phyloP scores from a whole-genome alignment of 1,139 yeast genomes.

The Kodamaea ohmeri region DNA sequence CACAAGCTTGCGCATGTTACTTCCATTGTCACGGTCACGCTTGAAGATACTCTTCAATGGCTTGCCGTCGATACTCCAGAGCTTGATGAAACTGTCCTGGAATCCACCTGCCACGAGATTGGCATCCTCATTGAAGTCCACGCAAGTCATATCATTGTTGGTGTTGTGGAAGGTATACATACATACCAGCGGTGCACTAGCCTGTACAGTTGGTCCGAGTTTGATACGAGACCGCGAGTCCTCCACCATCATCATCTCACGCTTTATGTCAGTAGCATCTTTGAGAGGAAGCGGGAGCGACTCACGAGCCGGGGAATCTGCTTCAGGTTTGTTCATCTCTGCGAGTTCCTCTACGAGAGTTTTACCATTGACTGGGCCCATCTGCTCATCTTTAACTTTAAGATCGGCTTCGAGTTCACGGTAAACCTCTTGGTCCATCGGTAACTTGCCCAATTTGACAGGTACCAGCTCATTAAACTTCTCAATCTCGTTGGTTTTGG shows the following conservation, averaged over 20 bases:
- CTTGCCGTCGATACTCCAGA: constrained; percentile 92
- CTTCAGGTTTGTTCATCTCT: constrained; percentile 44
- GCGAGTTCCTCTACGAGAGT: constrained; percentile 49
- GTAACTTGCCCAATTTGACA: constrained; percentile 78
- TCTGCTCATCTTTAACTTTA: constrained; percentile 66
- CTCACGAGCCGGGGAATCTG: constrained; percentile 74
- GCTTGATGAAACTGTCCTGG: constrained; percentile 82
- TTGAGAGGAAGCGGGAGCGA: constrained; percentile 81
- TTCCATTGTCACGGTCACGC: constrained; percentile 53
- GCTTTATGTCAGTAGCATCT: constrained; percentile 73
- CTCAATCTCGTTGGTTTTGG: constrained; percentile 48
- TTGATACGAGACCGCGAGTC: constrained; percentile 77
- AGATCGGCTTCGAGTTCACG: constrained; percentile 84
- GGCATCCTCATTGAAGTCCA: constrained; percentile 85
- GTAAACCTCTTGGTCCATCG: constrained; percentile 79
- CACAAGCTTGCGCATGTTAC: constrained; percentile 59
- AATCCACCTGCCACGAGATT: constrained; percentile 91
- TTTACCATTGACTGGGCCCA: constrained; percentile 37
- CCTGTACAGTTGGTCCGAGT: constrained; percentile 55
- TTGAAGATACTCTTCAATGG: constrained; percentile 68
- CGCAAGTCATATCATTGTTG: constrained; percentile 77
- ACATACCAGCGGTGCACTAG: constrained; percentile 90
- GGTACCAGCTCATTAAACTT: constrained; percentile 62
- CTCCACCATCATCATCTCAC: constrained; percentile 73
- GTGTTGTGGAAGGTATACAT: constrained; percentile 98